Base-by-base conservation (phyloP, 1,139 yeast genomes). In the Scheffersomyces illinoinensis region DNA sequence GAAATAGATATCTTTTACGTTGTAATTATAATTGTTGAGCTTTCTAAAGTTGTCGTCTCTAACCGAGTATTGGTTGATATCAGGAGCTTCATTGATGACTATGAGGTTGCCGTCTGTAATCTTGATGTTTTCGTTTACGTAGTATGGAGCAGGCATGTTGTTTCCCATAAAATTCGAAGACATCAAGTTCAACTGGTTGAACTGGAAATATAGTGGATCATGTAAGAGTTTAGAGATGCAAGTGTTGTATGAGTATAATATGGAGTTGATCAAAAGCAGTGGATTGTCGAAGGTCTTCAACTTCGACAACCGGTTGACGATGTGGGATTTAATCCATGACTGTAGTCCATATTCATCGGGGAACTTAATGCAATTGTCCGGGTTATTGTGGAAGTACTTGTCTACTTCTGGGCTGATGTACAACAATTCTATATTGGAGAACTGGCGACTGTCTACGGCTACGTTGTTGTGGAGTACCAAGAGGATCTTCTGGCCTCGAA, bases 301-400 rank as follows among this genome's bases (percentile, higher is more conserved):
- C 20, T 56, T 57, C 50, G 53, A 53, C 8, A 60, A 17, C n/a
- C 53, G 53, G 21, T 61, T 53, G 5, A 52, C 43, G 7, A 63
- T 33, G 26, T 61, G 55, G 49, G 55, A 53, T 17, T 54, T 58
- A 23, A 64, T 14, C 68, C 67, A 70, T 52, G 59, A 64, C 53
- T 56, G 64, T 56, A 71, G 58, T 1, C 75, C 76, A 55, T 58
- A 69, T 19, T 70, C 71, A 55, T 63, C 64, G 6, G 76, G 76
- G 33, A 71, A 62, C 62, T 58, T 57, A 57, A 52, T 65, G 65
- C 23, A 64, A 53, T 54, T 52, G 54, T 51, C 63, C 47, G 18
- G 54, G 20, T 53, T 60, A 23, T 53, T 62, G 12, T 55, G 50
- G 18, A 59, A 61, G 48, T 66, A 62, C 51, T 62, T 64, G 52